Evolutionary conservation across 2,329 filamentous ascomycete genomes (phyloP).

Genomic region (Nakataea oryzae): DNA sequence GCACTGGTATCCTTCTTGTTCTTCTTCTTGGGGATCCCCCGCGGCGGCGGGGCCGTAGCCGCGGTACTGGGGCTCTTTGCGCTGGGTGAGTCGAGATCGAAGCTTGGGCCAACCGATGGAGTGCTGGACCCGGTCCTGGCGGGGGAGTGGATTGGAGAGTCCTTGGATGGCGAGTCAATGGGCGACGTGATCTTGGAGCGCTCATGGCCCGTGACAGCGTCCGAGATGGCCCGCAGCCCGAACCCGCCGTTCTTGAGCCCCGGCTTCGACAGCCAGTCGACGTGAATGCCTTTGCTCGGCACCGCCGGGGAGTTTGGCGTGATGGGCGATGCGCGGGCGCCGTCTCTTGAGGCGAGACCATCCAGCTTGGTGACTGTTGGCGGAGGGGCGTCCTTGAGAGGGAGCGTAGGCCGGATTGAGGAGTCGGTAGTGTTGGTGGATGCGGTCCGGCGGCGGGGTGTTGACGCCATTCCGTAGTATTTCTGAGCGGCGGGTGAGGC

Average conservation of each 20-base stretch:
- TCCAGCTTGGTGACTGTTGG: conserved; percentile 54
- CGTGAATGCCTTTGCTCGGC: conserved; percentile 30
- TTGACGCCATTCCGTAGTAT: conserved; percentile 47
- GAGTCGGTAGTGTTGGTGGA: conserved; percentile 44
- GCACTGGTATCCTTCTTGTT: conserved; percentile 92
- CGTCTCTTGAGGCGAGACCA: conserved; percentile 17
- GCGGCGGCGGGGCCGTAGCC: conserved; percentile 35
- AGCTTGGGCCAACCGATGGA: conserved; percentile 54
- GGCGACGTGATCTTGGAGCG: conserved; percentile 40
- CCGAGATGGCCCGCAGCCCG: conserved; percentile 78
- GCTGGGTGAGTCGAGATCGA: conserved; percentile 70
- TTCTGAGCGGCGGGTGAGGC: conserved; percentile 56
- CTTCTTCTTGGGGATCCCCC: conserved; percentile 50
- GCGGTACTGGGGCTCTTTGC: conserved; percentile 43
- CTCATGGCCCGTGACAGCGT: conserved; percentile 49
- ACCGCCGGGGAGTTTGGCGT: conserved; percentile 15
- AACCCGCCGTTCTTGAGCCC: conserved; percentile 40
- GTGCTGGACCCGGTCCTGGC: conserved; percentile 69
- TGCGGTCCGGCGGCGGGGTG: conserved; percentile 48
- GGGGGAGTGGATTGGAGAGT: conserved; percentile 50
- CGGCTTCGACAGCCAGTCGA: conserved; percentile 49
- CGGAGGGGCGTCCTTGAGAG: conserved; percentile 41
- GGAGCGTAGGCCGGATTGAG: conserved; percentile 37
- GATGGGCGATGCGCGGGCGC: conserved; percentile 23
- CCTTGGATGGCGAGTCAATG: conserved; percentile 37